Evolutionary conservation across 371 early-diverging fungal species (phyloP).

Genomic region (Haplosporangium sp.): DNA sequence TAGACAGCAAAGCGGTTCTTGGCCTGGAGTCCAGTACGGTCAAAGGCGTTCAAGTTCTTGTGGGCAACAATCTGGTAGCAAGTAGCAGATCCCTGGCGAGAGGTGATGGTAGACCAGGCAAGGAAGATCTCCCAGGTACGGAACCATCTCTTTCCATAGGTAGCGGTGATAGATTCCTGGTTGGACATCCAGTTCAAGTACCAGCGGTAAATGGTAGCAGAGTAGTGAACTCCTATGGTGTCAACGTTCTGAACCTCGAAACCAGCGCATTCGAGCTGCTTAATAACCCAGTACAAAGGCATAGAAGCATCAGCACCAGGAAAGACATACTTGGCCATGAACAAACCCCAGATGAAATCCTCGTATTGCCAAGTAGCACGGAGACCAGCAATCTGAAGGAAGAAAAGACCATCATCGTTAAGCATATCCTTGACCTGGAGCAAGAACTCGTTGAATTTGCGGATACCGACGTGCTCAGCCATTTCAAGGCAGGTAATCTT

Average conservation of each 20-base stretch:
- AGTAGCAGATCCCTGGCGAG: slow-evolving; percentile 96
- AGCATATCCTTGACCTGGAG: slow-evolving; percentile 92
- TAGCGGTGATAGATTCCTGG: slow-evolving; percentile 82
- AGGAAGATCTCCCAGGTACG: slow-evolving; percentile 95
- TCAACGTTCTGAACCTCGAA: slow-evolving; percentile 91
- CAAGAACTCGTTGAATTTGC: slow-evolving; percentile 92
- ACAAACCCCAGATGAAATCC: slow-evolving; percentile 93
- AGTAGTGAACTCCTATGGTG: slow-evolving; percentile 97
- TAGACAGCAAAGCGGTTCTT: slow-evolving; percentile 36
- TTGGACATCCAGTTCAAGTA: slow-evolving; percentile 97
- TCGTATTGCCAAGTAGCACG: slow-evolving; percentile 91
- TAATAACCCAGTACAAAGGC: slow-evolving; percentile 94
- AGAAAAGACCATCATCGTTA: slow-evolving; percentile 98
- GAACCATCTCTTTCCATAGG: slow-evolving; percentile 91
- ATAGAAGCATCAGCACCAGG: slow-evolving; percentile 98
- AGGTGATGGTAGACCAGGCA: slow-evolving; percentile 94
- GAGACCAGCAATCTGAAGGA: slow-evolving; percentile 96
- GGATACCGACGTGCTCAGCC: slow-evolving; percentile 98
- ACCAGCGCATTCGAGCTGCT: slow-evolving; percentile 92
- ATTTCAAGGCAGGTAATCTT: slow-evolving; percentile 97
- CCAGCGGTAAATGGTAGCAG: slow-evolving; percentile 95
- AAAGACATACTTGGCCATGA: slow-evolving; percentile 98
- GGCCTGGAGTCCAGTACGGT: slow-evolving; percentile 70
- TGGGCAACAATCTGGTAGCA: slow-evolving; percentile 95
- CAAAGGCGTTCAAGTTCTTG: slow-evolving; percentile 96